Base-by-base conservation (phyloP, 257 asterid species). In the Ajuga chamaepitys region DNA sequence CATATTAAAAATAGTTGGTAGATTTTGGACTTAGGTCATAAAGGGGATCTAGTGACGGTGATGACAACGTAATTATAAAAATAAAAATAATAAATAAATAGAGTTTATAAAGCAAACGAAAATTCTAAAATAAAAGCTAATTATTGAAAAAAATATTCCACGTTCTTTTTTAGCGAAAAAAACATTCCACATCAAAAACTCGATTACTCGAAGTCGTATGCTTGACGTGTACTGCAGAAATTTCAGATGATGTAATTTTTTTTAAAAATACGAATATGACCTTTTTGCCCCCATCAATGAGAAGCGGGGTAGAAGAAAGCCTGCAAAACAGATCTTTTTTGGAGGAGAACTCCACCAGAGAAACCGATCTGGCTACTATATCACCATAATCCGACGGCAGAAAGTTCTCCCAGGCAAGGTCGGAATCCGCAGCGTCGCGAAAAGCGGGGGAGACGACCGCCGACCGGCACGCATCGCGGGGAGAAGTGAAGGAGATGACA, bases 221-320 rank as follows among this genome's bases (percentile, higher is more conserved):
- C n/a, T n/a, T n/a, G n/a, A 12, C 4, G 46, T 11, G 45, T 9
- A 40, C 13, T 13, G 20, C 48, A n/a, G 17, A 42, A 3, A 13
- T 42, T 42, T 42, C 4, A 52, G 58, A 24, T 12, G 10, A 12
- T 13, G 3, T 0, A 24, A n/a, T n/a, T n/a, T 12, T 14, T 13
- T 44, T 1, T 11, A 59, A 37, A 20, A 13, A 22, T 9, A 21
- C 0, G 37, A 37, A 0, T n/a, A 67, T 55, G 52, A 88, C 96
- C 96, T 84, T 86, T 24, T 47, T 68, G 21, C 95, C 95, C 46
- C 64, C 86, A 42, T 89, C 93, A 46, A 89, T 80, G 59, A 86
- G 95, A 56, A 84, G 84, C 60, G 93, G 90, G 9, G 50, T 20
- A 45, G 83, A 62, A 26, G 65, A 81, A 22, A 89, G 80, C 74